Evolutionary conservation across 306 rosid species (phyloP).

Genomic region (Rosa chinensis): DNA sequence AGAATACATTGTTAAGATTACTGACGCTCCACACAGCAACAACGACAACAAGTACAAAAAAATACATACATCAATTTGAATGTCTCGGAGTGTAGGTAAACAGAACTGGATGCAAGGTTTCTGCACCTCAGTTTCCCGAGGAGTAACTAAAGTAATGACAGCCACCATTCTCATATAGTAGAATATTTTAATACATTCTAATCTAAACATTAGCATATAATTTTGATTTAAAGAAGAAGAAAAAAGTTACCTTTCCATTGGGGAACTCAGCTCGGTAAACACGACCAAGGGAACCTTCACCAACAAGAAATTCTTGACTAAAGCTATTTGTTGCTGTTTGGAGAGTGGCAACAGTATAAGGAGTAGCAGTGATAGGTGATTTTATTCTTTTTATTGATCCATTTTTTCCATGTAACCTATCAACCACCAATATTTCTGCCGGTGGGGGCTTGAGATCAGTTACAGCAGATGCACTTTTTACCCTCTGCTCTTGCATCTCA

Average conservation of each 20-base stretch:
- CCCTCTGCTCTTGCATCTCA: slow-evolving; percentile 79
- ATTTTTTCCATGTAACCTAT: slow-evolving; percentile 62
- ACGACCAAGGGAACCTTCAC: slow-evolving; percentile 99
- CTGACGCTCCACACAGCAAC: not conserved
- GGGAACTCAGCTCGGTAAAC: slow-evolving; percentile 90
- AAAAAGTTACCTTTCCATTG: slow-evolving; percentile 77
- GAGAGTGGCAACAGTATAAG: slow-evolving; percentile 84
- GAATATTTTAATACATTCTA: not conserved
- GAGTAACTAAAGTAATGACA: not conserved
- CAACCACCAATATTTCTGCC: slow-evolving; percentile 58
- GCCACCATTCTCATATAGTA: not conserved
- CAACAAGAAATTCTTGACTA: slow-evolving; percentile 84
- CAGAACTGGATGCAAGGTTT: not conserved
- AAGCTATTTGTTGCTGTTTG: slow-evolving; percentile 97
- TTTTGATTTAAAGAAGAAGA: not conserved
- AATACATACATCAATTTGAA: not conserved
- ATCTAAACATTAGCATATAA: not conserved
- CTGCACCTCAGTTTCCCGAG: slow-evolving; percentile 2
- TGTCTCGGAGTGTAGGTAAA: not conserved
- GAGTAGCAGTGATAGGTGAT: slow-evolving; percentile 90
- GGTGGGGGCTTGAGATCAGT: slow-evolving; percentile 85
- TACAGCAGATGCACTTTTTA: slow-evolving; percentile 52
- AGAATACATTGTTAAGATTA: not conserved
- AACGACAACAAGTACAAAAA: not conserved
- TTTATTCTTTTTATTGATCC: slow-evolving; percentile 77